phyloP scores from a whole-genome alignment of 1,284 basidiomycete species.

The Cutaneotrichosporon dermatis region DNA sequence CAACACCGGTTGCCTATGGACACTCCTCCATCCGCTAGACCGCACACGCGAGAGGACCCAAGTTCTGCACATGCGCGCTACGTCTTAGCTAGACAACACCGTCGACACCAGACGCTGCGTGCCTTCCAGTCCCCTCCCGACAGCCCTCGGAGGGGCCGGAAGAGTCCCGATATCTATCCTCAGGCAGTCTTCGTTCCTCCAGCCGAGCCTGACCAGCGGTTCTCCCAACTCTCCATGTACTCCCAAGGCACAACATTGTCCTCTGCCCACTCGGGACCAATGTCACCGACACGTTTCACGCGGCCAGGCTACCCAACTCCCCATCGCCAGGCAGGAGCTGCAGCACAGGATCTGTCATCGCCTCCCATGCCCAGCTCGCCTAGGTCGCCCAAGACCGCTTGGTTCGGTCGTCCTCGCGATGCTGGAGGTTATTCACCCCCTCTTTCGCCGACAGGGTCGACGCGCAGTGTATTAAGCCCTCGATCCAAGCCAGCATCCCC shows the following conservation, averaged over 20 bases:
- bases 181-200: no score
- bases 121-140: constrained; percentile 36
- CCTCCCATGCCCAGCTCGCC: neutral
- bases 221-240: constrained; percentile 6
- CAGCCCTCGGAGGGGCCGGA: neutral
- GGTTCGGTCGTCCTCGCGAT: constrained; percentile 5
- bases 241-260: neutral
- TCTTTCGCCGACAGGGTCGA: neutral
- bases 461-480: neutral
- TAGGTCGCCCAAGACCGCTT: constrained; percentile 3
- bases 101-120: constrained; percentile 29
- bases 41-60: constrained; percentile 8
- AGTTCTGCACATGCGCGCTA: constrained; percentile 33
- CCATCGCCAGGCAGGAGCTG: neutral
- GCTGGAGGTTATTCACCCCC: neutral
- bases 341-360: no score
- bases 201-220: neutral
- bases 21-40: constrained; percentile 6
- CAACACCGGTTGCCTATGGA: constrained; percentile 5
- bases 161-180: neutral
- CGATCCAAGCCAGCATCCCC: neutral
- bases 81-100: constrained; percentile 39
- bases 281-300: constrained; percentile 3
- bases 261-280: neutral
- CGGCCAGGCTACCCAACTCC: constrained; percentile 6